Evolutionary conservation across 768 basidiomycete genomes (phyloP).

Genomic region (Suillus brevipes): DNA sequence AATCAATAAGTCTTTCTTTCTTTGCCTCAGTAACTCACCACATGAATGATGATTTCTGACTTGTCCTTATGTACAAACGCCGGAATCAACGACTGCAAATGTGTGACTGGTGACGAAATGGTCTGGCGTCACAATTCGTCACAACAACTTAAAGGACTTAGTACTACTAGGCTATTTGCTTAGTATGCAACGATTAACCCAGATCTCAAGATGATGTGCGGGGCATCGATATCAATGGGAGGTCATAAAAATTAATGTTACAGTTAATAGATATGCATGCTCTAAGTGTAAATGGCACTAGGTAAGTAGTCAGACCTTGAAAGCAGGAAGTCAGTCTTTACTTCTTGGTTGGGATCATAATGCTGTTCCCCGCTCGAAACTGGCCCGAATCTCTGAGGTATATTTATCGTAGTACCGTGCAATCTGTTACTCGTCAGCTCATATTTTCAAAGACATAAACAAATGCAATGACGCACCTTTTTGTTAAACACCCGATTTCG

Average conservation of each 20-base stretch:
- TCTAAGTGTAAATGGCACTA: neutral
- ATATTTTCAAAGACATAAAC: constrained; percentile 1
- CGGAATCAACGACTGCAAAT: neutral
- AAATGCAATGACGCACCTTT: constrained; percentile 54
- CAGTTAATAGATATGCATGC: neutral
- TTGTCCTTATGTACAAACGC: neutral
- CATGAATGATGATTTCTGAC: constrained; percentile 43
- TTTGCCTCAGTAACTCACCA: constrained; percentile 46
- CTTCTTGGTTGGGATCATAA: constrained; percentile 39
- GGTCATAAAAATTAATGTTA: neutral
- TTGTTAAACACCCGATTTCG: constrained; percentile 98
- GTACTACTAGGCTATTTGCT: no score
- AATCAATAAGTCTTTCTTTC: neutral
- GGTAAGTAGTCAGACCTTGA: neutral
- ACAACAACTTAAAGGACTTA: no score
- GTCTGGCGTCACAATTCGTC: neutral
- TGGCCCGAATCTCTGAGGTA: constrained; percentile 92
- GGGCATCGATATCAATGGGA: neutral
- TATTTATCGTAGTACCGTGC: constrained; percentile 96
- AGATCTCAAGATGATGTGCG: neutral
- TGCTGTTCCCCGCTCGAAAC: constrained; percentile 97
- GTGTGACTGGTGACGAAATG: neutral
- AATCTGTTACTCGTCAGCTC: constrained; percentile 52
- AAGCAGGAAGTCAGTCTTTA: neutral
- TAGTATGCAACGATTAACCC: neutral